phyloP scores from a whole-genome alignment of 1,284 basidiomycete species.

The Marasmius oreades region DNA sequence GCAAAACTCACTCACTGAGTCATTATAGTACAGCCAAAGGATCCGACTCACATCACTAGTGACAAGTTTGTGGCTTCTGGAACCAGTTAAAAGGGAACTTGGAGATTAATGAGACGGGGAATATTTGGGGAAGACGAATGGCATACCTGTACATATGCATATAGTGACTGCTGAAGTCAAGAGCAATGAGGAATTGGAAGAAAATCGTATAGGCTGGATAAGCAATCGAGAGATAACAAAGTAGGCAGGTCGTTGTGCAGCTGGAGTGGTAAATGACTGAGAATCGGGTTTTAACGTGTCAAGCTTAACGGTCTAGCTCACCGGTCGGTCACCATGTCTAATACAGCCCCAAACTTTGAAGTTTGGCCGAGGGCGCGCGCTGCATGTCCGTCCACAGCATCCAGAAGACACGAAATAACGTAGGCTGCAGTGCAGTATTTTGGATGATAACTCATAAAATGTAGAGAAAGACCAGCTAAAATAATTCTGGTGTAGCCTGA shows the following conservation, averaged over 20 bases:
- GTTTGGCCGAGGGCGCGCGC: slow-evolving; percentile 89
- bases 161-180: slow-evolving; percentile 98
- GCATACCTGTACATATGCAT: slow-evolving; percentile 99
- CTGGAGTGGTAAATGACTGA: slow-evolving; percentile 35
- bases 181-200: slow-evolving; percentile 94
- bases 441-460: slow-evolving; percentile 94
- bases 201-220: slow-evolving; percentile 82
- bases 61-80: slow-evolving; percentile 89
- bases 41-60: slow-evolving; percentile 91
- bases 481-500: slow-evolving; percentile 90
- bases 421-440: slow-evolving; percentile 92
- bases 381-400: slow-evolving; percentile 93
- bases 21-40: slow-evolving; percentile 91
- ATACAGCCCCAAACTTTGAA: slow-evolving; percentile 94
- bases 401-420: slow-evolving; percentile 89
- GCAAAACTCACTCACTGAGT: slow-evolving; percentile 63
- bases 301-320: slow-evolving; percentile 33
- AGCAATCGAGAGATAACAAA: slow-evolving; percentile 90
- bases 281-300: neutral
- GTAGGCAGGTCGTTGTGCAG: slow-evolving; percentile 93
- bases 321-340: slow-evolving; percentile 99
- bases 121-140: neutral
- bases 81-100: slow-evolving; percentile 92
- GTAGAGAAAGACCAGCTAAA: slow-evolving; percentile 85
- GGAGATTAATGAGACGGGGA: slow-evolving; percentile 6